These are phyloP conservation scores for Scedosporium apiospermum DNA, from an alignment of 2,329 filamentous ascomycete genomes.

Conservation along the genomic window DNA sequence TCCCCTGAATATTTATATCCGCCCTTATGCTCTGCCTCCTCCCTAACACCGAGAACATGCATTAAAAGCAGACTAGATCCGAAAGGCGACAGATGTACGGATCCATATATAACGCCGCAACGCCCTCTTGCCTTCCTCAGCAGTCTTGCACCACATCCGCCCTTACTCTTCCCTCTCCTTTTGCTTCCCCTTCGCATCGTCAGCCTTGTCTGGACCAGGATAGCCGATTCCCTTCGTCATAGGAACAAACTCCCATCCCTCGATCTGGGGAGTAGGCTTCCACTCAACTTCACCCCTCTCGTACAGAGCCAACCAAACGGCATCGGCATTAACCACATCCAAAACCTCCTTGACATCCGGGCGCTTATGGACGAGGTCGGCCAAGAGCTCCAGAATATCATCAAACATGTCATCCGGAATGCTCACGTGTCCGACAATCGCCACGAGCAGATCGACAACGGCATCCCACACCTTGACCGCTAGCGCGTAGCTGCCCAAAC, in stretches of 20 bases:
- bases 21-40: too few species aligned
- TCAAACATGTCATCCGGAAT: slow-evolving; percentile 65
- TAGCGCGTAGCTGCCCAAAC: slow-evolving; percentile 51
- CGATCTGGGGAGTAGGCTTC: slow-evolving; percentile 28
- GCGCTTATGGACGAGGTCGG: slow-evolving; percentile 34
- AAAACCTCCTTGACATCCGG: slow-evolving; percentile 45
- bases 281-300: slow-evolving; percentile 30
- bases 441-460: slow-evolving; percentile 46
- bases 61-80: too few species aligned
- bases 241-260: slow-evolving; percentile 29
- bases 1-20: too few species aligned
- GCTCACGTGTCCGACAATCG: slow-evolving; percentile 51
- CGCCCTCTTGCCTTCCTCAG: background rate
- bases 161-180: background rate
- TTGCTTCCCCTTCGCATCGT: background rate
- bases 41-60: too few species aligned
- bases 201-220: background rate
- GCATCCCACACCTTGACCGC: slow-evolving; percentile 56
- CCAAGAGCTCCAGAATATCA: slow-evolving; percentile 56
- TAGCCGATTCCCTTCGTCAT: slow-evolving; percentile 12
- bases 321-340: slow-evolving; percentile 59
- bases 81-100: too few species aligned
- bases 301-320: slow-evolving; percentile 61
- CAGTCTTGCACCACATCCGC: background rate
- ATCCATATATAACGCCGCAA: slow-evolving; percentile 7